These are phyloP conservation scores for Clonostachys rosea DNA, from an alignment of 2,329 filamentous ascomycete species.

Conservation along the genomic window DNA sequence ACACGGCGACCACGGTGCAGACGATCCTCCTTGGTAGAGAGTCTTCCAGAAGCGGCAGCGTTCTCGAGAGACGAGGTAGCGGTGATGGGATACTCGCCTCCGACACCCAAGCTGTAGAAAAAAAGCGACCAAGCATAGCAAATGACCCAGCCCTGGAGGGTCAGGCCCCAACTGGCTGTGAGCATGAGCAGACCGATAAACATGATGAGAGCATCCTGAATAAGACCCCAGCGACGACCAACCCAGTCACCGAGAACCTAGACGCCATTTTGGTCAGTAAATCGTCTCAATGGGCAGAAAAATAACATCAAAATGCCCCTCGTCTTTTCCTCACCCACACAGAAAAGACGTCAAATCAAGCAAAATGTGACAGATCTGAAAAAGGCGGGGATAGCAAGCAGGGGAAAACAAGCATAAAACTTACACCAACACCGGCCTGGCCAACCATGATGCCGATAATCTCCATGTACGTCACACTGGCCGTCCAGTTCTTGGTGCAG, in stretches of 20 bases:
- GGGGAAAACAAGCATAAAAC: slow-evolving; percentile 10
- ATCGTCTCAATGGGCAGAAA: too few species aligned
- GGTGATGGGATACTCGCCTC: slow-evolving; percentile 95
- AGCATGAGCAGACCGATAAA: slow-evolving; percentile 89
- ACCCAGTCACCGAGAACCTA: slow-evolving; percentile 65
- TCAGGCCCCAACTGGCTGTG: slow-evolving; percentile 83
- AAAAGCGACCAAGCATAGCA: slow-evolving; percentile 95
- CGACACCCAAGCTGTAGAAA: slow-evolving; percentile 63
- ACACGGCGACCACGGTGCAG: slow-evolving; percentile 95
- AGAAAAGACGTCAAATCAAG: background rate
- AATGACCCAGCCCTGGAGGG: slow-evolving; percentile 90
- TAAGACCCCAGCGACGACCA: slow-evolving; percentile 89
- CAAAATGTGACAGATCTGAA: background rate
- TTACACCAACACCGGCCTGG: slow-evolving; percentile 80
- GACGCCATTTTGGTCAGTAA: background rate
- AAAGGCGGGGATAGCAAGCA: background rate
- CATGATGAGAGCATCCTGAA: slow-evolving; percentile 93
- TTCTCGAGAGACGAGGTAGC: slow-evolving; percentile 94
- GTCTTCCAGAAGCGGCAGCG: slow-evolving; percentile 75
- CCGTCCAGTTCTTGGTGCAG: slow-evolving; percentile 77
- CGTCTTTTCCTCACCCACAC: too few species aligned
- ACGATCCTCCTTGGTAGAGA: slow-evolving; percentile 88
- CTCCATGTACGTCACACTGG: slow-evolving; percentile 85
- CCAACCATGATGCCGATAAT: slow-evolving; percentile 93
- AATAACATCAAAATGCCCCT: too few species aligned